Base-by-base conservation (phyloP, 169 alveolate genomes). In the Cryptosporidium meleagridis region DNA sequence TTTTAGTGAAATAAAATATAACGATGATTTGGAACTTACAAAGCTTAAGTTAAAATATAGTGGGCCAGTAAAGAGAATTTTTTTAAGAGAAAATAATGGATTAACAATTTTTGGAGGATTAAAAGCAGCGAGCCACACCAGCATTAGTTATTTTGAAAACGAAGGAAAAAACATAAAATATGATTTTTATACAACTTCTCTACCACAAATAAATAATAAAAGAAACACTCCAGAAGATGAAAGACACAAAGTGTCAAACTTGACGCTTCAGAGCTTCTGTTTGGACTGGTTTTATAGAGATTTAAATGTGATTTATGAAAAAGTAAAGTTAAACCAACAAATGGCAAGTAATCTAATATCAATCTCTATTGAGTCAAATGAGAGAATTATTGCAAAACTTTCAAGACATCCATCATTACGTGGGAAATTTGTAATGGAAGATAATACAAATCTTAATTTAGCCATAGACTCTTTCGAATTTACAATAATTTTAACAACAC, bases 381-480 rank as follows among this genome's bases (percentile, higher is more conserved):
- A 29, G 3, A 65, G 26, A 35, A 65, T 41, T 26, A 44, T 80
- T 6, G 67, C 70, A n/a, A 44, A 37, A 37, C 58, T 80, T 26
- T 62, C 80, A 21, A 59, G 67, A 41, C 62, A 58, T 80, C 59
- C 29, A 12, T 35, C 58, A 45, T 26, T 35, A 21, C 41, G 67
- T 16, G 44, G 51, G 5, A 59, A 65, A 35, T 62, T 80, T 29
- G 53, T 44, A 44, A 59, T 41, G 33, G 89, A 80, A 14, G 89
- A 80, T 31, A 80, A 80, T 62, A 26, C 44, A 41, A 67, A 23
- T 62, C n/a, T 58, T 23, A 35, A 39, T 55, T 29, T 35, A 35
- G 69, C 10, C 18, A 10, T 62, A 2, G 53, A 80, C 16, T 62
- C 75, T 61, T 80, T 80, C 41, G 89, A 80, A 26, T 80, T 80